Evolutionary conservation across 208 protist species (phyloP), one percentile per base, ranked within the genome.

Genomic region (Wallacemonas sp.): DNA sequence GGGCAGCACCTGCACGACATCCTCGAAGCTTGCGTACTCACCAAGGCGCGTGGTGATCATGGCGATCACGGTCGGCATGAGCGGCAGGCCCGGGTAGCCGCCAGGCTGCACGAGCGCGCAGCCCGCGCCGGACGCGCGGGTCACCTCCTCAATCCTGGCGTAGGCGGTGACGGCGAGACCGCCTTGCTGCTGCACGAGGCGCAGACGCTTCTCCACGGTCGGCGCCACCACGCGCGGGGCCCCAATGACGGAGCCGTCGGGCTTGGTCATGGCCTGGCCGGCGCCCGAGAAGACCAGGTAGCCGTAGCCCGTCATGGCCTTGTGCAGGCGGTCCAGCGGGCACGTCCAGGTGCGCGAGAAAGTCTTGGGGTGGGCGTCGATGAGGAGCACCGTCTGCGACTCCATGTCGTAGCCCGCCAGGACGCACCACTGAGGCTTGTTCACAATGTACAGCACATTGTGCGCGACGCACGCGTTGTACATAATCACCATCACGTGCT

Each of bases 381-480:
- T 87, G 52, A 94, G 79, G 55, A 90, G 57, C 11, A 77, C 91
- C 52, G 79, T 90, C 64, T 96, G 91, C 41, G 81, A 84, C 72
- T 96, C 91, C 72, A 78, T 57, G 71, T 96, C 88, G 78, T 94
- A 96, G 45, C 86, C 91, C 44, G 86, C 76, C 14, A 96, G 75
- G 12, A 96, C 74, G 57, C 91, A 93, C 85, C 86, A 96, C 67
- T 96, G 91, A 55, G 78, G 78, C 41, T 76, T 57, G 36, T 89
- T 77, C 28, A 78, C 78, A 23, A 94, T 82, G 75, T 92, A 81
- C 20, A 96, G 78, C 33, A 94, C 86, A 74, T 92, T 94, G 76
- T 96, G 91, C 39, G 91, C 91, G 23, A 93, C 88, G 55, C 80
- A 79, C 20, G 88, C 86, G 73, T 96, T 92, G 79, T 94, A 96